Conservation (phyloP, 2,329 filamentous ascomycete species). For the Chaetomium sp. region DNA sequence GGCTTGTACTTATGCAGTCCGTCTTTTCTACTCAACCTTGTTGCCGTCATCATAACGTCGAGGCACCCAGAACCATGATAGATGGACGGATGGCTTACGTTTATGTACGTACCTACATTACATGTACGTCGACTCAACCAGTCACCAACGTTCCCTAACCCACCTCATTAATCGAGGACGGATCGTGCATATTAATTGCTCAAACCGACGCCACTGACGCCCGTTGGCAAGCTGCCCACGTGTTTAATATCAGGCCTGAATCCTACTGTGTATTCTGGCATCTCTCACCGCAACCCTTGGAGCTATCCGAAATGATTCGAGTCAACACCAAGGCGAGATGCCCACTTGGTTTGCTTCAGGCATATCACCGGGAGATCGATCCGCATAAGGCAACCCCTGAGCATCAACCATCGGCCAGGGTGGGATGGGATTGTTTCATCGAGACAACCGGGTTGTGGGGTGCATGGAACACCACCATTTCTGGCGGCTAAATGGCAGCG, state of each 20-base stretch:
- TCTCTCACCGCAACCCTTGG: not conserved
- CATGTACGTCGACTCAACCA: too few species aligned
- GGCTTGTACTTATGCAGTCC: too few species aligned
- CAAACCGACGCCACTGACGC: not conserved
- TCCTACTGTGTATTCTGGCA: not conserved
- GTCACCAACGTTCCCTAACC: not conserved
- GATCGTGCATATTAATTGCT: conserved; percentile 8
- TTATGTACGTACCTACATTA: too few species aligned
- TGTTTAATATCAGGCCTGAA: not conserved
- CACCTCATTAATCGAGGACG: not conserved
- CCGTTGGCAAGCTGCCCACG: not conserved
- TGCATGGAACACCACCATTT: not conserved
- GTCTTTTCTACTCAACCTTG: too few species aligned
- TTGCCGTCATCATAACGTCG: too few species aligned
- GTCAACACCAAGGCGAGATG: not conserved
- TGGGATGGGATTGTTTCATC: conserved; percentile 8
- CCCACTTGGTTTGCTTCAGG: not conserved
- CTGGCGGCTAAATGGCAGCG: conserved; percentile 19
- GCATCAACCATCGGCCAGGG: not conserved
- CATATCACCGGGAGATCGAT: not conserved
- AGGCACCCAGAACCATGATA: too few species aligned
- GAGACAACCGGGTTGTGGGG: conserved; percentile 17
- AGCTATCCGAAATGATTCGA: not conserved
- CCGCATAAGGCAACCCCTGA: conserved; percentile 14
- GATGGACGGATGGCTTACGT: too few species aligned